phyloP scores from a whole-genome alignment of 257 asterid species.

The Fraxinus anomala region DNA sequence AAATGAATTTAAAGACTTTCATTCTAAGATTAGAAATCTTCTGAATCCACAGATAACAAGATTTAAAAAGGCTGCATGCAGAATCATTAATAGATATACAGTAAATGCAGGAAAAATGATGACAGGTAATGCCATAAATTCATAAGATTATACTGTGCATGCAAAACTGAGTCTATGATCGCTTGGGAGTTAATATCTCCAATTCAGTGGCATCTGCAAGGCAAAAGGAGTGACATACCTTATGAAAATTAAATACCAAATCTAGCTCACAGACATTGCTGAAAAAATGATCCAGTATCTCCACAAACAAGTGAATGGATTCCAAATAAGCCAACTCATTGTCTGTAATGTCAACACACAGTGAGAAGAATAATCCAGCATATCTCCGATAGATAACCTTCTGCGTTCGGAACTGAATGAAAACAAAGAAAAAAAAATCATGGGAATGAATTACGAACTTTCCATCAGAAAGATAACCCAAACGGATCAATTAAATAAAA shows the following conservation, averaged over 20 bases:
- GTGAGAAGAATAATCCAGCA: slow-evolving; percentile 92
- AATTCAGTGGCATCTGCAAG: slow-evolving; percentile 14
- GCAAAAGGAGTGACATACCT: slow-evolving; percentile 51
- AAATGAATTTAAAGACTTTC: not conserved
- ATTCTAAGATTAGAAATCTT: no score
- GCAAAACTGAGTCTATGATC: slow-evolving; percentile 5
- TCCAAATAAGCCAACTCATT: slow-evolving; percentile 89
- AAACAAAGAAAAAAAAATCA: not conserved
- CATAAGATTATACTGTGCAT: not conserved
- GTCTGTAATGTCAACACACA: slow-evolving; percentile 95
- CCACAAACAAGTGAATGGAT: slow-evolving; percentile 93
- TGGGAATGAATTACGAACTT: slow-evolving; percentile 11
- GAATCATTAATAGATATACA: not conserved
- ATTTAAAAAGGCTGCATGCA: no score
- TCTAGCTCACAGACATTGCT: slow-evolving; percentile 98
- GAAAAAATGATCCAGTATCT: slow-evolving; percentile 94
- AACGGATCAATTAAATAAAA: no score
- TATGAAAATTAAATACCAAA: slow-evolving; percentile 92
- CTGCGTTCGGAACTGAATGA: slow-evolving; percentile 86
- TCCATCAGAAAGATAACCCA: no score
- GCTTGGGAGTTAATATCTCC: not conserved
- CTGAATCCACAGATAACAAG: no score
- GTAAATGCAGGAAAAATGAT: no score
- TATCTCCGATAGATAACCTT: slow-evolving; percentile 93
- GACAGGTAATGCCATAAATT: not conserved